A percentile compares a stretch with the other conserved stretches of the same genome.
phyloP scores from a whole-genome alignment of 208 protist genomes.

The Zelonia costaricensis region DNA sequence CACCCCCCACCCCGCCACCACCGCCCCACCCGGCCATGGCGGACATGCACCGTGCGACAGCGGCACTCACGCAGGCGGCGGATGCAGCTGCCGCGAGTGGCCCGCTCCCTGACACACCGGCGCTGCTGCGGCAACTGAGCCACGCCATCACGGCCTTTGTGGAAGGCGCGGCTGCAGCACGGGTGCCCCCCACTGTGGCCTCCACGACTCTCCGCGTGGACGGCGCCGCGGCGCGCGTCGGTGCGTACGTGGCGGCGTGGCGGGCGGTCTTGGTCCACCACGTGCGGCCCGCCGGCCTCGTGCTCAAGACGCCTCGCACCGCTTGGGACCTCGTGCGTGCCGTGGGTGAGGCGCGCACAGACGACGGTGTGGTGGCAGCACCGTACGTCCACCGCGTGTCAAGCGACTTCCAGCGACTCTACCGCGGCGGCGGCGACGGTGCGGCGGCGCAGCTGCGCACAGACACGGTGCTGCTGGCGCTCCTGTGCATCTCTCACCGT shows the following conservation, averaged over 20 bases:
- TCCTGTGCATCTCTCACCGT: conserved; percentile 18
- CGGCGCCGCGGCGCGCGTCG: not conserved
- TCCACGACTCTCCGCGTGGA: not conserved
- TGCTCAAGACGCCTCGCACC: conserved; percentile 23
- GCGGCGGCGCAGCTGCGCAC: conserved; percentile 11
- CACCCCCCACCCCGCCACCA: too few species aligned
- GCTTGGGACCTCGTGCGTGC: conserved; percentile 33
- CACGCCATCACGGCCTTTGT: too few species aligned
- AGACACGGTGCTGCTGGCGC: conserved; percentile 16
- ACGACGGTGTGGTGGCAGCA: conserved; percentile 19
- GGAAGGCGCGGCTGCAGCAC: too few species aligned
- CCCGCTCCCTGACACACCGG: too few species aligned
- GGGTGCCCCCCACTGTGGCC: too few species aligned
- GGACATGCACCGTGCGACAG: too few species aligned
- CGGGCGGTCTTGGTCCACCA: conserved; percentile 30
- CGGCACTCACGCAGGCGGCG: too few species aligned
- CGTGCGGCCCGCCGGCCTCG: conserved; percentile 28
- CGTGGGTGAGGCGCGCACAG: conserved; percentile 26
- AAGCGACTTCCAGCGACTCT: conserved; percentile 21
- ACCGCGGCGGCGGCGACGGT: conserved; percentile 16
- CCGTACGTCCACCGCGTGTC: conserved; percentile 20
- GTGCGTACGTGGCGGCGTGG: conserved; percentile 30
- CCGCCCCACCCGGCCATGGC: too few species aligned
- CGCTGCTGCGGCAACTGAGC: too few species aligned
- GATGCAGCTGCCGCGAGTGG: too few species aligned